phyloP scores from a whole-genome alignment of 2,329 filamentous ascomycete species.

The Stachybotrys elegans region DNA sequence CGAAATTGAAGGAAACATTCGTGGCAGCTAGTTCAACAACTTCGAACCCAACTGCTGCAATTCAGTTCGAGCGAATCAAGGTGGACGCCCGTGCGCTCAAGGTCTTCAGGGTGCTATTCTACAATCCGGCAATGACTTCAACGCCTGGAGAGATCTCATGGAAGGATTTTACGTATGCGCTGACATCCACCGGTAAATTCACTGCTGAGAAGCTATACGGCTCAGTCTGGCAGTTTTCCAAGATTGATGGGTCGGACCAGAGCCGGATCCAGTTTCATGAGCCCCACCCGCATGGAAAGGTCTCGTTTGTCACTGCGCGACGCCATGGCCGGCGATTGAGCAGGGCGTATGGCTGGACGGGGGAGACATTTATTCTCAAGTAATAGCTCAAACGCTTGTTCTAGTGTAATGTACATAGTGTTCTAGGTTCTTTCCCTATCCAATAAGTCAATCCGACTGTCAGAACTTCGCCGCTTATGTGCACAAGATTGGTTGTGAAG shows the following conservation, averaged over 20 bases:
- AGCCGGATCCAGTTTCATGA: conserved; percentile 56
- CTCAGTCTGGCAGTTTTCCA: conserved; percentile 56
- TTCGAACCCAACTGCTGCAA: neutral
- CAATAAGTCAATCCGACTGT: too few relatives aligned
- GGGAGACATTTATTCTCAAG: conserved; percentile 33
- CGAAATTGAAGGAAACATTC: neutral
- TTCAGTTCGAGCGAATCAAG: conserved; percentile 6
- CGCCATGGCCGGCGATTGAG: conserved; percentile 42
- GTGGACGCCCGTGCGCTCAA: conserved; percentile 28
- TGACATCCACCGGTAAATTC: conserved; percentile 43
- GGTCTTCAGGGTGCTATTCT: conserved; percentile 36
- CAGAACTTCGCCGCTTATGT: too few relatives aligned
- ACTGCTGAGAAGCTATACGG: conserved; percentile 52
- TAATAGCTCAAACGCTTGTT: too few relatives aligned
- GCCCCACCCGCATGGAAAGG: conserved; percentile 50
- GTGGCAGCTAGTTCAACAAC: neutral
- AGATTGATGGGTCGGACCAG: conserved; percentile 31
- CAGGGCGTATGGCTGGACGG: conserved; percentile 46
- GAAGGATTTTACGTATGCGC: conserved; percentile 49
- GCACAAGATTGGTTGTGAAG: too few relatives aligned
- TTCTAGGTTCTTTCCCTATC: too few relatives aligned
- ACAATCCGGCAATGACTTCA: conserved; percentile 26
- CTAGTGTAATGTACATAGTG: too few relatives aligned
- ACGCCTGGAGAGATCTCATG: conserved; percentile 44
- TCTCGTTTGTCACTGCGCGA: conserved; percentile 41